Conservation (phyloP, 1,139 yeast species). For the Suhomyces wounanorum region DNA sequence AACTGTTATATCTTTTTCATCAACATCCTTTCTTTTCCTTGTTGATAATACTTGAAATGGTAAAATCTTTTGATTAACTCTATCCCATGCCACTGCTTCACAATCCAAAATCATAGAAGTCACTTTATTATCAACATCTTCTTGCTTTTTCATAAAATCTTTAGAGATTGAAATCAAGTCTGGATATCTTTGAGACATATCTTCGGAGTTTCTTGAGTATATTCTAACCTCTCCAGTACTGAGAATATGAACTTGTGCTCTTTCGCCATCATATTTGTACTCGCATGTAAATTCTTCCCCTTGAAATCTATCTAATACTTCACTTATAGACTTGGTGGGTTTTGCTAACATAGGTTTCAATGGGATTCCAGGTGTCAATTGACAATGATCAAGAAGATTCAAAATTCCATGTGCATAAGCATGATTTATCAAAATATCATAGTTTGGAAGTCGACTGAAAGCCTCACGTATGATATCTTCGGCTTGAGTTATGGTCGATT, state of each 20-base stretch:
- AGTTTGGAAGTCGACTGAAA: slow-evolving; percentile 89
- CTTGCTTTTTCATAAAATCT: slow-evolving; percentile 51
- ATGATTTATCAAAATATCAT: slow-evolving; percentile 69
- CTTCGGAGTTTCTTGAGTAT: slow-evolving; percentile 93
- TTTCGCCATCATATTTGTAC: slow-evolving; percentile 95
- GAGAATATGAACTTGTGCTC: slow-evolving; percentile 89
- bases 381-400: slow-evolving; percentile 66
- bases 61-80: slow-evolving; percentile 66
- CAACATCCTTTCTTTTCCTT: slow-evolving; percentile 90
- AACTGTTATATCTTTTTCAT: slow-evolving; percentile 82
- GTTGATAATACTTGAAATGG: slow-evolving; percentile 95
- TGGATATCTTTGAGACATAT: slow-evolving; percentile 95
- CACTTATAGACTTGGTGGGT: slow-evolving; percentile 91
- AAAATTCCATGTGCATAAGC: slow-evolving; percentile 69
- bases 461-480: slow-evolving; percentile 85
- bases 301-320: slow-evolving; percentile 84
- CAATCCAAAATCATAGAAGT: slow-evolving; percentile 78
- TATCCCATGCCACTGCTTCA: slow-evolving; percentile 99
- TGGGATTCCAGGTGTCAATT: slow-evolving; percentile 89
- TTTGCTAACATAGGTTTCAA: slow-evolving; percentile 97
- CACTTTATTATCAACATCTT: slow-evolving; percentile 19
- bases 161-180: slow-evolving; percentile 74
- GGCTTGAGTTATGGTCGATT: slow-evolving; percentile 51
- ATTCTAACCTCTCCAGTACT: slow-evolving; percentile 69
- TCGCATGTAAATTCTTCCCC: slow-evolving; percentile 90